Base-by-base conservation (phyloP, 306 rosid genomes). In the Dryas drummondii region DNA sequence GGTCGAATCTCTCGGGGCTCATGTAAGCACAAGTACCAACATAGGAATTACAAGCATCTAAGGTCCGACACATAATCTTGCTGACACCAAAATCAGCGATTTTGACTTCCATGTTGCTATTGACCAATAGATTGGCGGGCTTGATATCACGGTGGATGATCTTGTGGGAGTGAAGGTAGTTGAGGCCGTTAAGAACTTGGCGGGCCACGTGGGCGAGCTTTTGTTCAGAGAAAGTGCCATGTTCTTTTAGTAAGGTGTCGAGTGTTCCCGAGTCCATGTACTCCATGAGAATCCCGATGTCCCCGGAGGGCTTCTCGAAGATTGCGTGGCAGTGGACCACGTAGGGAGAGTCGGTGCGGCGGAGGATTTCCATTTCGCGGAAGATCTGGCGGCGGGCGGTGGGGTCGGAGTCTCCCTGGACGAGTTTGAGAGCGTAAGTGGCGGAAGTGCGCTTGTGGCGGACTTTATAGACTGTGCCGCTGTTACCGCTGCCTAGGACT, bases 1-100 rank as follows among this genome's bases (percentile, higher is more conserved):
- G 98, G 89, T 94, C 96, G 75, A 94, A 94, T 58, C 98, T 83
- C 22, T 94, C 98, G 0, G 98, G 98, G 73, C 98, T 94, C 98
- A 94, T 94, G 79, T 94, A 94, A 2, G 98, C 97, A 65, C 97
- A 94, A 53, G 98, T 94, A 6, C 98, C 98, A 1, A 94, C 97
- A 58, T 91, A 94, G 0, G 97, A 90, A 56, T 88, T 91, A 27
- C 98, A 94, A 32, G 94, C 83, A 53, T 94, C 96, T 15, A 91
- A 78, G 6, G 88, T 79, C 32, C 98, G 83, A 73, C 90, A 81
- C 94, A 94, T 79, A 52, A 90, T 68, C 6, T 91, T 94, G 69
- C 98, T 88, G 0, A 94, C 98, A 0, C 98, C 98, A n/a, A 94
- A 94, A 44, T 94, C 98, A 2, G 93, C 91, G 4, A 94, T 91